Base-by-base conservation (phyloP, 2,329 filamentous ascomycete genomes). In the Apiospora malaysiana region DNA sequence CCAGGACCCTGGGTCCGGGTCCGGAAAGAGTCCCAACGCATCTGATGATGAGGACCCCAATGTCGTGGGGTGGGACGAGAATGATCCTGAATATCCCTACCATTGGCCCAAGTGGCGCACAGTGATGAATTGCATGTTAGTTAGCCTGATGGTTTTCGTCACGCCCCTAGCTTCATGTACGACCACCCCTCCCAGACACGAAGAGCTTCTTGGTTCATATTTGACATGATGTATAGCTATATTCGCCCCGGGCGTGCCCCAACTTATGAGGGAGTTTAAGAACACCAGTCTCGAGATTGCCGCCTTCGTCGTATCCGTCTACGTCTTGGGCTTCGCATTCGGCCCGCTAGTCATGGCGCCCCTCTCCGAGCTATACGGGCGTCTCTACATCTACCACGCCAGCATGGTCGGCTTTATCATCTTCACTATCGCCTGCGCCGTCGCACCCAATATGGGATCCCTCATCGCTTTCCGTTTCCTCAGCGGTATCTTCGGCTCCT, bases 391-490 rank as follows among this genome's bases (percentile, higher is more conserved):
- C 42, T 88, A 88, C 73, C 81, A 87, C 72, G 69, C 78, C 51
- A 83, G 80, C 75, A 86, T 86, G 70, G 45, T 80, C 12, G 75
- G 82, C 12, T 87, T 86, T 73, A 78, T 86, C 23, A 72, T 68
- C 43, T 76, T 72, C 59, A 45, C 69, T 37, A 76, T 89, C 42
- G 88, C 81, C 16, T 87, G 87, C 76, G 88, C 88, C 0, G 77
- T 87, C 32, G 83, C 86, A 1, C 84, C 84, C 0, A 83, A 81
- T n/a, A 77, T 88, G n/a, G 81, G 79, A 23, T 78, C 85, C 68
- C 82, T 91, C 47, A 85, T 91, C 69, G 84, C 81, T 6, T 90
- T 92, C 75, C 87, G 90, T 1, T 87, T 92, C 73, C 74, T 92
- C 2, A 85, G 87, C 4, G 92, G 91, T 10, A 79, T 88, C 21